Base-by-base conservation (phyloP, 1,139 yeast genomes). In the Scheffersomyces quercinus region DNA sequence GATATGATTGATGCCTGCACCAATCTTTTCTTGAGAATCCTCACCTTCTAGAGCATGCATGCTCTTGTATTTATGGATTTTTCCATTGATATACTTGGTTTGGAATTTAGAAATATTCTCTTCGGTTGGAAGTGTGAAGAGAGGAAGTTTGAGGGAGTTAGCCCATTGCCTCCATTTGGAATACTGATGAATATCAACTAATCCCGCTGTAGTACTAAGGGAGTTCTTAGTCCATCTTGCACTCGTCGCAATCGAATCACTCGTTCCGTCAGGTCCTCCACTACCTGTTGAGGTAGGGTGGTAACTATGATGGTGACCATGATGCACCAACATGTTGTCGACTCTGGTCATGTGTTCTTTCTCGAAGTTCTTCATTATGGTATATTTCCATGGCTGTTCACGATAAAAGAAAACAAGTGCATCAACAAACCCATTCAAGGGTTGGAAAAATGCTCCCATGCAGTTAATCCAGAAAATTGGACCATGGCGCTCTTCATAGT, bases 341-440 rank as follows among this genome's bases (percentile, higher is more conserved):
- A 73, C 59, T 40, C 58, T 51, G 35, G 45, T 32, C 9, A 35
- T 39, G 48, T 73, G 68, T 28, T 73, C 77, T 44, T 58, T 60
- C 44, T 70, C 71, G 46, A 72, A 73, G 49, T 65, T 69, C 37
- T 51, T 56, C 74, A 70, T 67, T 24, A 69, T 67, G 20, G 80
- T 73, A 49, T 75, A 68, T 39, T 70, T 67, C 91, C 91, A 85
- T 2, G 97, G 97, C 47, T 70, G 77, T 60, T 90, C 97, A 42
- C 96, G 75, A 49, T 83, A 78, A 37, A 86, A 69, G 57, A 88
- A 89, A 11, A 89, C 96, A 31, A 81, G 51, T 0, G 91, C 75
- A 60, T 90, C 96, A 32, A 89, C 83, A 39, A 83, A 75, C 40
- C 96, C 91, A 61, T 84, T 85, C 51, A 87, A 76, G 1, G 96